These are phyloP conservation scores for Ceratocystis albifundus DNA, from an alignment of 2,329 filamentous ascomycete genomes.

Conservation along the genomic window DNA sequence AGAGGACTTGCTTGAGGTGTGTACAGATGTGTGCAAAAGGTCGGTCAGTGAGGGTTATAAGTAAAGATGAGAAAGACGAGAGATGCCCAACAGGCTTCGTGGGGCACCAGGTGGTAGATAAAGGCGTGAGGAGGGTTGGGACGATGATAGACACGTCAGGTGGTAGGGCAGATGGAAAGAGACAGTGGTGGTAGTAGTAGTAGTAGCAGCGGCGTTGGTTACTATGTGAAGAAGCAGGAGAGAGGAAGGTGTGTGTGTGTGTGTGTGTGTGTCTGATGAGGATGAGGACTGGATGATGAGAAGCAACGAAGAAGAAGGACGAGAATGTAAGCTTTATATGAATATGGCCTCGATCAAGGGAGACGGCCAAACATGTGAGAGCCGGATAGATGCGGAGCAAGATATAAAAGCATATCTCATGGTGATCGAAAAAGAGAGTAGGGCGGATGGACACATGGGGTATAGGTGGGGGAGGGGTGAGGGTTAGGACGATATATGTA, in stretches of 20 bases:
- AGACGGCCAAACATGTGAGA: background rate
- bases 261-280: background rate
- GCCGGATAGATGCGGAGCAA: background rate
- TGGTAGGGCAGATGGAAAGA: background rate
- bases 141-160: background rate
- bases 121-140: background rate
- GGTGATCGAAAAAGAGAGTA: background rate
- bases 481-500: constrained; percentile 4
- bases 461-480: background rate
- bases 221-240: background rate
- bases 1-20: no score
- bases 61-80: background rate
- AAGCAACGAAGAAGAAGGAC: background rate
- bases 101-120: background rate
- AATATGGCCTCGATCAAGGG: background rate
- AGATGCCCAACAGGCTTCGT: background rate
- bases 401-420: background rate
- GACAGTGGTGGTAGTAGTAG: no score
- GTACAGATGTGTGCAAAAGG: no score
- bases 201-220: background rate
- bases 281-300: background rate
- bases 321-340: background rate
- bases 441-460: background rate
- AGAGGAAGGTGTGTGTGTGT: background rate
- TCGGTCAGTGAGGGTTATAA: no score